Base-by-base conservation (phyloP, 2,329 filamentous ascomycete species). In the Xylariaceae sp. region DNA sequence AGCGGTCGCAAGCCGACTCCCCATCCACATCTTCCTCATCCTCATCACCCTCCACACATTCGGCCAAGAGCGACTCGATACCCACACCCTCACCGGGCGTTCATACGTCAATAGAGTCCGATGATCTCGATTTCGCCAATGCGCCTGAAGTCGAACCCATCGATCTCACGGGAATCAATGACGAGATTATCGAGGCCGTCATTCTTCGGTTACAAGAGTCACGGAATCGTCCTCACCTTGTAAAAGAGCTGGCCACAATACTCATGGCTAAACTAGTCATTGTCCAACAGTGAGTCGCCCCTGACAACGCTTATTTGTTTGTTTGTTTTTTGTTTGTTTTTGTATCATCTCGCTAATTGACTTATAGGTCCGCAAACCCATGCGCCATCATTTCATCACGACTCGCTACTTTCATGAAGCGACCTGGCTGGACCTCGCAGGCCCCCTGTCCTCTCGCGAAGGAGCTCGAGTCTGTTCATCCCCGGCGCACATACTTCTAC, bases 401-500 rank as follows among this genome's bases (percentile, higher is more conserved):
- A 69, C 81, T 99, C 55, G 88, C 92, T 47, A 85, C 89, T 39
- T 99, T 95, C 76, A 82, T 97, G 70, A 95, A 96, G 78, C 90
- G 94, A 66, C 77, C 89, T 57, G 89, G 84, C 66, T 91, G 89
- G 92, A 89, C 85, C 34, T 85, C 88, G 6, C 77, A 87, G 55
- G 81, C 88, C 54, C 90, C 89, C 56, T 97, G 94, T 75, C 93
- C 94, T 2, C 78, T 97, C 57, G 90, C 90, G 55, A 97, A 97
- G 77, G 91, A 96, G 75, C 84, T 97, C 57, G 91, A 97, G 73
- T 87, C 89, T 47, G 88, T 93, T 48, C 93, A 97, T 73, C 94
- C 94, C 17, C 89, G 93, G 72, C 90, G 94, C 74, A 92, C 95
- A 51, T 97, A 96, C 79, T 97, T 95, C 77, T 97, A 92, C 77